Evolutionary conservation across 2,329 filamentous ascomycete species (phyloP).

Genomic region (Parascedosporium putredinis): DNA sequence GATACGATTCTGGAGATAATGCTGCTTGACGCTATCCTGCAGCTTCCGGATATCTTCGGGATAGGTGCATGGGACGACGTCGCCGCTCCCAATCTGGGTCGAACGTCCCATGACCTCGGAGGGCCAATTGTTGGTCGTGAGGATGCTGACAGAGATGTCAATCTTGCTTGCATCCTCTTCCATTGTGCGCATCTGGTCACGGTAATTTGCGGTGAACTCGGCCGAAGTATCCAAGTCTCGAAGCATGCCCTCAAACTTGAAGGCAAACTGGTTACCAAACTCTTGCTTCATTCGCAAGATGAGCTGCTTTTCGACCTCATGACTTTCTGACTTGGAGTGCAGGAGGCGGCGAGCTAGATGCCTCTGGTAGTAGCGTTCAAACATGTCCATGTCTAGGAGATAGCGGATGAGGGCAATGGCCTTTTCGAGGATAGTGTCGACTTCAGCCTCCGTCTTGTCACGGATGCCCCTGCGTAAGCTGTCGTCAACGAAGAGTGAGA

Average conservation of each 20-base stretch:
- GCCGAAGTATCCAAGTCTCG: slow-evolving; percentile 85
- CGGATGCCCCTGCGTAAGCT: slow-evolving; percentile 90
- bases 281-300: slow-evolving; percentile 96
- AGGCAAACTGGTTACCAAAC: slow-evolving; percentile 85
- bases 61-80: slow-evolving; percentile 49
- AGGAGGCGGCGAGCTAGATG: slow-evolving; percentile 81
- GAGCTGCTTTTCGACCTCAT: slow-evolving; percentile 90
- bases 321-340: slow-evolving; percentile 79
- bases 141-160: slow-evolving; percentile 73
- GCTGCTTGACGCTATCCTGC: slow-evolving; percentile 78
- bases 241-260: slow-evolving; percentile 95
- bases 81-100: slow-evolving; percentile 13
- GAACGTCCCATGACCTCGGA: slow-evolving; percentile 69
- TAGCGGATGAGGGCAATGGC: slow-evolving; percentile 82
- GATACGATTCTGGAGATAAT: slow-evolving; percentile 78
- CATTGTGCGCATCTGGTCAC: slow-evolving; percentile 45
- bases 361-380: slow-evolving; percentile 97
- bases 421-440: slow-evolving; percentile 77
- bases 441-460: slow-evolving; percentile 80
- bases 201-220: slow-evolving; percentile 71
- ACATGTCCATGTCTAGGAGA: slow-evolving; percentile 83
- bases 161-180: slow-evolving; percentile 43
- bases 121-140: slow-evolving; percentile 94
- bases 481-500: slow-evolving; percentile 94
- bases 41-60: slow-evolving; percentile 64